A percentile compares a stretch with the other conserved stretches of the same genome.
These are phyloP conservation scores for Hippophae gyantsensis DNA, from an alignment of 306 rosid genomes.

Conservation along the genomic window DNA sequence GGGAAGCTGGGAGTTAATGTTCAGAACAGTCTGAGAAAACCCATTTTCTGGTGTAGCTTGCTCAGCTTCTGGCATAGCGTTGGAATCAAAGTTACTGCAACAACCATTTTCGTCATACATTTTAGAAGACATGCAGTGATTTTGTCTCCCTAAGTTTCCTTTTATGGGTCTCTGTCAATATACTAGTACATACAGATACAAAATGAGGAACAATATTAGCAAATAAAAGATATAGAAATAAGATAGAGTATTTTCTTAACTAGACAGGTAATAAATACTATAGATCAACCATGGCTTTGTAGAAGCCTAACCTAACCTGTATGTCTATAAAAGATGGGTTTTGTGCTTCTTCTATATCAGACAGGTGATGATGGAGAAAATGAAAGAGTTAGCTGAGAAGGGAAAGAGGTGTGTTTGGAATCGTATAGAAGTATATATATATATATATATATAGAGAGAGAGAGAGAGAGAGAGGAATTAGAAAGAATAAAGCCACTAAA, in stretches of 20 bases:
- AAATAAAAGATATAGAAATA: no score
- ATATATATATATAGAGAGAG: not conserved
- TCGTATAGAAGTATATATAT: not conserved
- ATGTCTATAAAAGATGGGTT: not conserved
- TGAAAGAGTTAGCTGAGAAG: not conserved
- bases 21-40: slow-evolving; percentile 17
- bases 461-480: not conserved
- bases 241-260: no score
- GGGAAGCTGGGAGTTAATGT: slow-evolving; percentile 14
- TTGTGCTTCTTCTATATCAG: not conserved
- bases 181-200: no score
- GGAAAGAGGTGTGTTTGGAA: not conserved
- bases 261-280: no score
- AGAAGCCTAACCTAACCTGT: not conserved
- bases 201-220: no score
- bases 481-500: not conserved
- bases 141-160: no score
- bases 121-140: slow-evolving; percentile 4
- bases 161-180: no score
- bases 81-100: slow-evolving; percentile 54
- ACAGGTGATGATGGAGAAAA: not conserved
- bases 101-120: slow-evolving; percentile 35
- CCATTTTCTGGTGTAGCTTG: slow-evolving; percentile 16
- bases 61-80: slow-evolving; percentile 34
- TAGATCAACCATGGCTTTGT: no score